A percentile compares a stretch with the other conserved stretches of the same genome.
Conservation (phyloP, 768 basidiomycete species). For the Melanogaster broomeanus region DNA sequence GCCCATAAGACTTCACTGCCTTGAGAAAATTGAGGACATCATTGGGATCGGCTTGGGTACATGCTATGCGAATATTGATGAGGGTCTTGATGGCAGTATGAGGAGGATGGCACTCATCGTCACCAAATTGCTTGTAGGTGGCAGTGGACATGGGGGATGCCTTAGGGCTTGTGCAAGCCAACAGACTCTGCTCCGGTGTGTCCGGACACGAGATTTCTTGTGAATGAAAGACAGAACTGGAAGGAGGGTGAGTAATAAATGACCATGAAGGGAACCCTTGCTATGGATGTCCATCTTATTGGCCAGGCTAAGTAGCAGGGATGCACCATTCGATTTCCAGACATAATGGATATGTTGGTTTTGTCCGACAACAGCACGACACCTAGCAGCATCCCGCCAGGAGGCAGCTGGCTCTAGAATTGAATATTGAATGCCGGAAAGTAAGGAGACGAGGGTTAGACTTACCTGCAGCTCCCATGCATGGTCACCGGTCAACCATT, state of each 20-base stretch:
- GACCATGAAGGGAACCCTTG: neutral
- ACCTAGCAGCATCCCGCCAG: neutral
- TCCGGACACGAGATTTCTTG: neutral
- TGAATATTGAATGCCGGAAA: too few species aligned
- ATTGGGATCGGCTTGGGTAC: neutral
- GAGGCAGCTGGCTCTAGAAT: neutral
- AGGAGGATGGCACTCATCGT: constrained; percentile 28
- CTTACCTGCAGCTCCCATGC: neutral
- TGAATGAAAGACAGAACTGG: neutral
- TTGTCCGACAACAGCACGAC: neutral
- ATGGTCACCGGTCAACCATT: neutral
- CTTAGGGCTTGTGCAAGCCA: constrained; percentile 12
- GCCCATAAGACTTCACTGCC: neutral
- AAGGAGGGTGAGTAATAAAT: neutral
- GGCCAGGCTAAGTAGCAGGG: neutral
- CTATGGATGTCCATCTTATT: neutral
- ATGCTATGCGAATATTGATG: neutral
- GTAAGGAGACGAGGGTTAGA: too few species aligned
- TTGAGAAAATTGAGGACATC: neutral
- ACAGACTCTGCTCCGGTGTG: neutral
- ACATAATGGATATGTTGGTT: neutral
- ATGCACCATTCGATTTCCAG: neutral
- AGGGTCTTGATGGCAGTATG: constrained; percentile 8
- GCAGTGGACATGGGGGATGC: constrained; percentile 35
- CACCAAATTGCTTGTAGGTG: constrained; percentile 29